Conservation (phyloP, 495 filamentous ascomycete species). For the Talaromyces adpressus region DNA sequence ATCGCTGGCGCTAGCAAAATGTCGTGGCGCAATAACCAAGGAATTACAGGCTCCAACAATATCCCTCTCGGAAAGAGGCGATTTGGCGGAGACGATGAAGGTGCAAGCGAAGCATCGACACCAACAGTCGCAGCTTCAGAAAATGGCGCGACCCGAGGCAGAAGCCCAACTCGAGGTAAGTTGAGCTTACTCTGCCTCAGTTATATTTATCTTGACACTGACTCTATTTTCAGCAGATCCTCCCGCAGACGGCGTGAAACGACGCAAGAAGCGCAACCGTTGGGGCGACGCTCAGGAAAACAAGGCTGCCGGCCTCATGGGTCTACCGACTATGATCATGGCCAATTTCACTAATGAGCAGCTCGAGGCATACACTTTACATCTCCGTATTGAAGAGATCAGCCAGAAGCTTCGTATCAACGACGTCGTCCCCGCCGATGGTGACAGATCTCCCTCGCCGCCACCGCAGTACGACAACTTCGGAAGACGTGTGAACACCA, state of each 20-base stretch:
- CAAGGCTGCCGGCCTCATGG: constrained; percentile 96
- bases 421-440: constrained; percentile 92
- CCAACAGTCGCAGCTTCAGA: constrained; percentile 42
- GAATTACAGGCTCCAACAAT: constrained; percentile 97
- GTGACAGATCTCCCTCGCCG: constrained; percentile 90
- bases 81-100: constrained; percentile 67
- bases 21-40: constrained; percentile 82
- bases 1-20: constrained; percentile 35
- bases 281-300: constrained; percentile 97
- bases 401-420: constrained; percentile 98
- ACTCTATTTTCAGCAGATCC: constrained; percentile 31
- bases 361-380: constrained; percentile 90
- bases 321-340: constrained; percentile 90
- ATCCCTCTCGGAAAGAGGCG: constrained; percentile 89
- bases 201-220: neutral
- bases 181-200: neutral
- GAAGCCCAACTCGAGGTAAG: constrained; percentile 63
- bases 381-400: constrained; percentile 96
- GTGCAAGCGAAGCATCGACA: constrained; percentile 50
- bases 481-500: constrained; percentile 95
- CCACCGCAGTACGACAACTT: constrained; percentile 98
- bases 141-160: constrained; percentile 58
- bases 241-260: constrained; percentile 63
- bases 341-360: constrained; percentile 97
- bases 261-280: constrained; percentile 94